Conservation (phyloP, 257 asterid species). For the Nemophila menziesii region DNA sequence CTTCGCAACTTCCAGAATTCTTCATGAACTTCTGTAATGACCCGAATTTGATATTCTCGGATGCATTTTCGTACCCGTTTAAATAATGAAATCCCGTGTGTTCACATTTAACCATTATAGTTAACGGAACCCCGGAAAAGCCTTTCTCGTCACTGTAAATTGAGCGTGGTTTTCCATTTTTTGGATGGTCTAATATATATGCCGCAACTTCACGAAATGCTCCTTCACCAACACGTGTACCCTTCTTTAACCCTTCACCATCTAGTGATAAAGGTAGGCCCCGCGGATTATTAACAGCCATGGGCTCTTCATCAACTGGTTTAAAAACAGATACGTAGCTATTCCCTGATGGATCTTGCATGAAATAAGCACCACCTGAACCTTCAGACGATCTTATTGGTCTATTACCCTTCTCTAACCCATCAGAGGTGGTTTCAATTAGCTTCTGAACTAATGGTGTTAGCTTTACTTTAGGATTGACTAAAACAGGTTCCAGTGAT, state of each 20-base stretch:
- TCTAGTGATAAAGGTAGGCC: constrained; percentile 47
- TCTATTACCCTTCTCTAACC: constrained; percentile 35
- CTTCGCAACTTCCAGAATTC: constrained; percentile 77
- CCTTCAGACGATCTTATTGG: constrained; percentile 61
- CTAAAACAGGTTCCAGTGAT: constrained; percentile 34
- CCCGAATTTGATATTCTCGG: constrained; percentile 33
- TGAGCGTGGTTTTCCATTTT: constrained; percentile 30
- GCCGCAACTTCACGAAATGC: constrained; percentile 76
- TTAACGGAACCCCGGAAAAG: constrained; percentile 71
- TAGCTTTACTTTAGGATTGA: constrained; percentile 27
- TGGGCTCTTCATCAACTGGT: constrained; percentile 72
- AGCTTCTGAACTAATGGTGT: constrained; percentile 36
- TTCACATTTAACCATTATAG: constrained; percentile 46
- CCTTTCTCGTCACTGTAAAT: constrained; percentile 34
- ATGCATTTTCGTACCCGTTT: constrained; percentile 19
- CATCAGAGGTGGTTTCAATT: constrained; percentile 36
- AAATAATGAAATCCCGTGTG: constrained; percentile 36
- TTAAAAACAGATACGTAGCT: constrained; percentile 50
- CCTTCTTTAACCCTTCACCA: constrained; percentile 75
- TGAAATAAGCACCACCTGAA: constrained; percentile 65
- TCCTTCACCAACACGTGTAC: constrained; percentile 76
- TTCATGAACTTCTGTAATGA: constrained; percentile 67
- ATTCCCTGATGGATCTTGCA: constrained; percentile 53
- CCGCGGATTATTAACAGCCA: constrained; percentile 65
- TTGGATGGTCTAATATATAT: constrained; percentile 58